Evolutionary conservation across 1,139 yeast species (phyloP).

Genomic region (Kurtzmaniella quercitrusa): DNA sequence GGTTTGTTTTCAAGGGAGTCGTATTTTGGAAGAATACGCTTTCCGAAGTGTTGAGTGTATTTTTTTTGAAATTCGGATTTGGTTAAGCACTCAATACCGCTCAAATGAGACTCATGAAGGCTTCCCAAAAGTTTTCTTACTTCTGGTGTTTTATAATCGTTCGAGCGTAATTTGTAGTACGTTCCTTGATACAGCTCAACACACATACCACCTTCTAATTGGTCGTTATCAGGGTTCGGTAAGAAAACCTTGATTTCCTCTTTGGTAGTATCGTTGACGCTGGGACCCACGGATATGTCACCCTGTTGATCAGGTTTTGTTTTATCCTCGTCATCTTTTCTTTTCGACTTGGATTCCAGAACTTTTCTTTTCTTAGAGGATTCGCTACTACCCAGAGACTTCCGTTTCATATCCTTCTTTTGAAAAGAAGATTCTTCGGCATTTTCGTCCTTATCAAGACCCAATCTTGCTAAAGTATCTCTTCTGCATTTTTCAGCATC

Average conservation of each 20-base stretch:
- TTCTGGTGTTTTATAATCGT: constrained; percentile 44
- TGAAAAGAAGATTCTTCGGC: not conserved
- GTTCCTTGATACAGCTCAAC: constrained; percentile 51
- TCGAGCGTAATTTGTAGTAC: constrained; percentile 43
- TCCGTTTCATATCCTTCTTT: constrained; percentile 19
- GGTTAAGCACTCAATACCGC: constrained; percentile 20
- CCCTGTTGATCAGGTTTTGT: not conserved
- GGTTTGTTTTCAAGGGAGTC: constrained; percentile 7
- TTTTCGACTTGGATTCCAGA: constrained; percentile 11
- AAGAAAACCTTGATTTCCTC: not conserved
- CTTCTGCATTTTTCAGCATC: constrained; percentile 36
- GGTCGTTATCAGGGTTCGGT: constrained; percentile 37
- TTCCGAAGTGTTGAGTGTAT: constrained; percentile 24
- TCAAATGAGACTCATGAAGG: constrained; percentile 9
- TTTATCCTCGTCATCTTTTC: constrained; percentile 7
- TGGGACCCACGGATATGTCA: too few species aligned
- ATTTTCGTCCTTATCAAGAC: constrained; percentile 18
- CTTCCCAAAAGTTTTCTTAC: constrained; percentile 23
- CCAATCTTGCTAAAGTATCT: constrained; percentile 34
- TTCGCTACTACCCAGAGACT: constrained; percentile 25
- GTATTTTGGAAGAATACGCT: constrained; percentile 27
- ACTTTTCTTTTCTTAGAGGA: constrained; percentile 22
- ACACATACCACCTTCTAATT: constrained; percentile 37
- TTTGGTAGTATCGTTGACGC: not conserved
- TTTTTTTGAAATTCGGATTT: constrained; percentile 22